phyloP scores from a whole-genome alignment of 2,329 filamentous ascomycete genomes.

The Aspergillus sp. region DNA sequence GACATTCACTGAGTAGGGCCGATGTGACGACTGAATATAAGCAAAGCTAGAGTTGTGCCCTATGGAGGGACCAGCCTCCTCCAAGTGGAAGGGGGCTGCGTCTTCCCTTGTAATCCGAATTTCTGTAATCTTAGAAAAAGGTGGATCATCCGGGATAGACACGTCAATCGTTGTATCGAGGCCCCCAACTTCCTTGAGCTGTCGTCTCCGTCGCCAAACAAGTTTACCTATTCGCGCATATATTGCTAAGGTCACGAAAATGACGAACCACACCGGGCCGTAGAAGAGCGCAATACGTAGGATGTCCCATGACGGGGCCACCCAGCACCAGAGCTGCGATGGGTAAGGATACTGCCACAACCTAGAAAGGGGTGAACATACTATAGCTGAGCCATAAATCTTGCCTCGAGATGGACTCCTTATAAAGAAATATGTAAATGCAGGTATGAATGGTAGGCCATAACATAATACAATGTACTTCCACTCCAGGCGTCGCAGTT shows the following conservation, averaged over 20 bases:
- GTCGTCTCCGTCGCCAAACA: slow-evolving; percentile 57
- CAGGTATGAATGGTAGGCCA: slow-evolving; percentile 68
- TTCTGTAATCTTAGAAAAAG: slow-evolving; percentile 59
- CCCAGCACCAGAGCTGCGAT: slow-evolving; percentile 76
- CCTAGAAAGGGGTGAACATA: slow-evolving; percentile 28
- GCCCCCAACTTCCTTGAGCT: slow-evolving; percentile 57
- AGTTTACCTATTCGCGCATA: slow-evolving; percentile 42
- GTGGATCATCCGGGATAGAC: slow-evolving; percentile 44
- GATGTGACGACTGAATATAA: slow-evolving; percentile 13
- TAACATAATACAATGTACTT: slow-evolving; percentile 71
- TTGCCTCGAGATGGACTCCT: slow-evolving; percentile 51
- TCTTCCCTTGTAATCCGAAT: slow-evolving; percentile 62
- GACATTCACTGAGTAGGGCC: slow-evolving; percentile 35
- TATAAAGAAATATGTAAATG: slow-evolving; percentile 67
- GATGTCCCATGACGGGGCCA: slow-evolving; percentile 65
- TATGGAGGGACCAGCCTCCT: background rate
- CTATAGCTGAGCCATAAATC: slow-evolving; percentile 71
- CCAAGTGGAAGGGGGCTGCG: slow-evolving; percentile 15
- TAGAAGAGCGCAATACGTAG: slow-evolving; percentile 76
- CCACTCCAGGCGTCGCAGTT: slow-evolving; percentile 67
- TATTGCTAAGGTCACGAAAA: slow-evolving; percentile 40
- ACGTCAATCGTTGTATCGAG: slow-evolving; percentile 44
- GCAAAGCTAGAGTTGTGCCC: background rate
- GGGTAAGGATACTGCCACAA: background rate
- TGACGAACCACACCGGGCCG: slow-evolving; percentile 44